Percentiles rank a stretch among this genome's conserved stretches.
Conservation (phyloP, 352 stramenopile genomes). For the Phytophthora vignae region DNA sequence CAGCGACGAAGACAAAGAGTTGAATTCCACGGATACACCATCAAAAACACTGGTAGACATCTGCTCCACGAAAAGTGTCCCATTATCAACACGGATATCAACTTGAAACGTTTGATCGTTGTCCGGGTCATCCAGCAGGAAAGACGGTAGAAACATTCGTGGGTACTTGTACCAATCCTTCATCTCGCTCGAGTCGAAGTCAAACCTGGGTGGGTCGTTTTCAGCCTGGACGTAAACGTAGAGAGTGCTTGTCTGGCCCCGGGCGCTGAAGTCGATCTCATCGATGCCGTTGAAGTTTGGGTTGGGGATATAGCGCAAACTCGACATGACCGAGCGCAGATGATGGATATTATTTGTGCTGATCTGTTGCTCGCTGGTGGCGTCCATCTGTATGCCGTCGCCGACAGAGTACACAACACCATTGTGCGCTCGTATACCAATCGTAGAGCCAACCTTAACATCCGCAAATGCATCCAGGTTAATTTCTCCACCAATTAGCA, state of each 20-base stretch:
- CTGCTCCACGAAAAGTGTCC: constrained; percentile 29
- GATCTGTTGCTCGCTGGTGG: constrained; percentile 19
- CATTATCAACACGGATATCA: constrained; percentile 37
- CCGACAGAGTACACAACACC: constrained; percentile 16
- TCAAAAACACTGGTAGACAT: constrained; percentile 34
- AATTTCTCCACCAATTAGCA: constrained; percentile 22
- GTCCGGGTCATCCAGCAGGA: constrained; percentile 49
- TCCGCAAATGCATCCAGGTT: constrained; percentile 17
- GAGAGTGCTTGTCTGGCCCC: constrained; percentile 22
- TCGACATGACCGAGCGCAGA: constrained; percentile 19
- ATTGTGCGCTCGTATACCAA: constrained; percentile 25
- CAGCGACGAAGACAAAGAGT: constrained; percentile 9
- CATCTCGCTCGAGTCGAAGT: constrained; percentile 21
- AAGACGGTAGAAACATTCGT: constrained; percentile 39
- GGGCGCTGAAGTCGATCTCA: constrained; percentile 24
- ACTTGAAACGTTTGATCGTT: constrained; percentile 42
- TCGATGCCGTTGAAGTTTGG: constrained; percentile 40
- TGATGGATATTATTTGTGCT: neutral
- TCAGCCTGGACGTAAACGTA: constrained; percentile 49
- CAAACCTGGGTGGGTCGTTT: constrained; percentile 37
- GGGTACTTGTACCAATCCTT: constrained; percentile 39
- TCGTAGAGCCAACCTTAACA: neutral
- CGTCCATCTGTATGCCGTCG: constrained; percentile 6
- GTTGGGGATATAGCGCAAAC: constrained; percentile 27
- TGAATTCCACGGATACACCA: constrained; percentile 32